Conservation (phyloP, 2,329 filamentous ascomycete genomes). For the Rhytidhysteron rufulum region DNA sequence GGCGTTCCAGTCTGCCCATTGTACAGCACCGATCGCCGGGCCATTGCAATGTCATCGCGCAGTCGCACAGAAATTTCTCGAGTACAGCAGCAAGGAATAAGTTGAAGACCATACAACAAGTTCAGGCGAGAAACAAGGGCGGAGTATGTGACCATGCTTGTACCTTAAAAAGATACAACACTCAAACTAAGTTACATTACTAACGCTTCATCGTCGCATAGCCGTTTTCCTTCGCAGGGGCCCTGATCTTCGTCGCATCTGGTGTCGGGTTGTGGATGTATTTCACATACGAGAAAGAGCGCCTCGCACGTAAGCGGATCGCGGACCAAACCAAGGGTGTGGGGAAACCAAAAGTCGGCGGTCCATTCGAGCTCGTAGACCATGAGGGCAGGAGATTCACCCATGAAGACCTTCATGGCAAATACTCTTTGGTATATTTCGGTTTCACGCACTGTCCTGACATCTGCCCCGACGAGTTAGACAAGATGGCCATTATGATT, state of each 20-base stretch:
- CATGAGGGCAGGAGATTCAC: conserved; percentile 76
- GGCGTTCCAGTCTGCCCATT: conserved; percentile 10
- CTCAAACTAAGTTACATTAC: neutral
- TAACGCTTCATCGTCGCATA: conserved; percentile 29
- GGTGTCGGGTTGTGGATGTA: conserved; percentile 79
- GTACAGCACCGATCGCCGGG: conserved; percentile 7
- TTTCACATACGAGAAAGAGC: conserved; percentile 88
- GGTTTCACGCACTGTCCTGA: conserved; percentile 98
- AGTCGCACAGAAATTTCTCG: conserved; percentile 26
- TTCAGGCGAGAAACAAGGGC: conserved; percentile 30
- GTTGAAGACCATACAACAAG: conserved; percentile 35
- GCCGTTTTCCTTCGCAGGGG: conserved; percentile 94
- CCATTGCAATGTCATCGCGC: conserved; percentile 6
- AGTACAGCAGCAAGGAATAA: conserved; percentile 21
- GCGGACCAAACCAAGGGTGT: conserved; percentile 92
- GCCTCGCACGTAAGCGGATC: conserved; percentile 83
- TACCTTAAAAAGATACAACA: neutral
- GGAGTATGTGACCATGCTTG: conserved; percentile 21
- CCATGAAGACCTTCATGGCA: conserved; percentile 77
- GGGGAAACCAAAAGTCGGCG: conserved; percentile 88
- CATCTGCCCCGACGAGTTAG: conserved; percentile 97
- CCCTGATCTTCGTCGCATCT: conserved; percentile 75
- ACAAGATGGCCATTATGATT: conserved; percentile 98
- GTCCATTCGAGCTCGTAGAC: conserved; percentile 76
- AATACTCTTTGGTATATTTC: conserved; percentile 88